Percentiles rank a stretch among this genome's conserved stretches.
Evolutionary conservation across 257 asterid genomes (phyloP).

Genomic region (Solanum chaucha): DNA sequence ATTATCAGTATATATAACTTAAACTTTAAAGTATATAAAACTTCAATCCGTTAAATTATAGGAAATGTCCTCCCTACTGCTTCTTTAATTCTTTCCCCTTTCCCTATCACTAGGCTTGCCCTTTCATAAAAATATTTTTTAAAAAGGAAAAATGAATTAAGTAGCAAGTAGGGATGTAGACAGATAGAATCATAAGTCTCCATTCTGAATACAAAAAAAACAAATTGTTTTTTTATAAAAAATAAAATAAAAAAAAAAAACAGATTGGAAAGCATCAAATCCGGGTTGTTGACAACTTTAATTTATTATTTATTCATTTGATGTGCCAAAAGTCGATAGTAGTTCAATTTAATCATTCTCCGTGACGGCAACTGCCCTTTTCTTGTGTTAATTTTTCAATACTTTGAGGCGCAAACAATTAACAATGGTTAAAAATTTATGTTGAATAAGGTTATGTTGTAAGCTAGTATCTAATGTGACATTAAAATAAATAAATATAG

Average conservation of each 20-base stretch:
- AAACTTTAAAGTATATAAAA: too few relatives aligned
- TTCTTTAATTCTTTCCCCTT: not conserved
- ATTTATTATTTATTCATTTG: not conserved
- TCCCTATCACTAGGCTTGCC: not conserved
- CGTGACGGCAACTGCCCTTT: not conserved
- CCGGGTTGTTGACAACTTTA: not conserved
- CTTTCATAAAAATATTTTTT: not conserved
- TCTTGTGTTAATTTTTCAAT: conserved; percentile 35
- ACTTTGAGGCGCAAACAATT: not conserved
- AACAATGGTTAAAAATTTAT: not conserved
- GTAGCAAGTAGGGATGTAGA: not conserved
- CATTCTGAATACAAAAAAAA: not conserved
- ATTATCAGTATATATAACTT: too few relatives aligned
- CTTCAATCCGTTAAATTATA: not conserved
- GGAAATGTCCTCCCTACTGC: not conserved
- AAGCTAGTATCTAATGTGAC: not conserved
- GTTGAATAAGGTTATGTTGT: not conserved
- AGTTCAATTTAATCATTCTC: conserved; percentile 1
- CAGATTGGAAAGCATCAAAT: conserved; percentile 4
- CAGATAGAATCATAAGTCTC: not conserved
- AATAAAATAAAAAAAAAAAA: not conserved
- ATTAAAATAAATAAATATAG: not conserved
- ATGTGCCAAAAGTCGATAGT: not conserved
- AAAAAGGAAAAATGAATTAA: not conserved
- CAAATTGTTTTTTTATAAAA: too few relatives aligned